Conservation (phyloP, 495 filamentous ascomycete genomes). For the Gamarada debralockiae region DNA sequence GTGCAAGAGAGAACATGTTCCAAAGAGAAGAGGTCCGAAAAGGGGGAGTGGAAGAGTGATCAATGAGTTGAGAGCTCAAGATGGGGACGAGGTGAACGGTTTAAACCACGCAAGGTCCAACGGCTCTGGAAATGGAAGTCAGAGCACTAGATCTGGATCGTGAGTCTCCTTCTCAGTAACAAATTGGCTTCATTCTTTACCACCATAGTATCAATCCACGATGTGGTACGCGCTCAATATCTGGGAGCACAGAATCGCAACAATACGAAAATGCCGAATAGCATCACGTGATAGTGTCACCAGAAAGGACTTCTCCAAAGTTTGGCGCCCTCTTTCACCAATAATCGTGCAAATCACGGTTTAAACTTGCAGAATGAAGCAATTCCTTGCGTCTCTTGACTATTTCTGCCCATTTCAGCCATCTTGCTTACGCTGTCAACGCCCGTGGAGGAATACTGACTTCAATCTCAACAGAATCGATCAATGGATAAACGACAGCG, state of each 20-base stretch:
- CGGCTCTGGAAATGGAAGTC: conserved; percentile 8
- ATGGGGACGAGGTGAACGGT: conserved; percentile 3
- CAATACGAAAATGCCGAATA: too few relatives aligned
- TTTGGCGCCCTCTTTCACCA: too few relatives aligned
- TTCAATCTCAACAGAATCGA: conserved; percentile 13
- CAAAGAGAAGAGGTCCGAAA: conserved; percentile 32
- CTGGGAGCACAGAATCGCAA: too few relatives aligned
- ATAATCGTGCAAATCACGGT: too few relatives aligned
- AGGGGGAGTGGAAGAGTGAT: conserved; percentile 32
- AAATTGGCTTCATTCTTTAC: neutral
- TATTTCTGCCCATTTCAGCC: too few relatives aligned
- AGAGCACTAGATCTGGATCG: conserved; percentile 10
- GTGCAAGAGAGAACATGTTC: conserved; percentile 36
- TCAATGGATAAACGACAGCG: conserved; percentile 19
- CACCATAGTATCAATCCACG: neutral
- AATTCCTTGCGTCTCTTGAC: too few relatives aligned
- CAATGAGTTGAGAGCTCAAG: conserved; percentile 28
- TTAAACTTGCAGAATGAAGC: too few relatives aligned
- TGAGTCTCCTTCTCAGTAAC: neutral
- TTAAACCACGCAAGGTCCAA: neutral
- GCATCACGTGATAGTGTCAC: too few relatives aligned
- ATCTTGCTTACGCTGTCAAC: neutral
- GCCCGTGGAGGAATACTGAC: neutral
- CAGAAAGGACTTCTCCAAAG: too few relatives aligned
- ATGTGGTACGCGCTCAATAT: too few relatives aligned